A percentile compares a stretch with the other conserved stretches of the same genome.
These are phyloP conservation scores for Pyrenopolyporus hunteri DNA, from an alignment of 495 filamentous ascomycete genomes.

Conservation along the genomic window DNA sequence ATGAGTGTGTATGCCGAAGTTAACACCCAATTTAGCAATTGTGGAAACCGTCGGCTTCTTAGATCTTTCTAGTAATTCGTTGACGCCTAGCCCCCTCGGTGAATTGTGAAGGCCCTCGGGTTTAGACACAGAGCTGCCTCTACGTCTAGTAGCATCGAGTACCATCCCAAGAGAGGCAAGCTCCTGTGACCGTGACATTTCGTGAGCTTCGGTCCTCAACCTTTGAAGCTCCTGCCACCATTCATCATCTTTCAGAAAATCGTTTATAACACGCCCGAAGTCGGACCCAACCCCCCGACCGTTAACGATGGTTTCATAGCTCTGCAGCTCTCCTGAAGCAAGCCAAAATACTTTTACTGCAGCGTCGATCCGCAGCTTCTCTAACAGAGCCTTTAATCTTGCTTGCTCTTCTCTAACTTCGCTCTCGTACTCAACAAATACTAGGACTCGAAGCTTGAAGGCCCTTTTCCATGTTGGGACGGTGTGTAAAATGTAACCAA, in stretches of 20 bases:
- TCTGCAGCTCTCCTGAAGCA: constrained; percentile 71
- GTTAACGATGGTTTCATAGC: constrained; percentile 81
- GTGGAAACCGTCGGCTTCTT: constrained; percentile 70
- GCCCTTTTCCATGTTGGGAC: constrained; percentile 82
- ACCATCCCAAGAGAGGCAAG: constrained; percentile 43
- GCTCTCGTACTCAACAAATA: constrained; percentile 88
- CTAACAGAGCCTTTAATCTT: constrained; percentile 74
- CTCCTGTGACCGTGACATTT: constrained; percentile 54
- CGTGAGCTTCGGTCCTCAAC: constrained; percentile 60
- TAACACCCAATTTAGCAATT: constrained; percentile 64
- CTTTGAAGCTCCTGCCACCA: constrained; percentile 84
- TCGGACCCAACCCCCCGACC: constrained; percentile 56
- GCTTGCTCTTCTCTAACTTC: constrained; percentile 81
- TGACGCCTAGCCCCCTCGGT: constrained; percentile 45
- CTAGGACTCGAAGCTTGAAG: constrained; percentile 75
- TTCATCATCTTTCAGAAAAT: constrained; percentile 68
- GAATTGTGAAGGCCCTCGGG: constrained; percentile 32
- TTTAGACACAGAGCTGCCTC: constrained; percentile 39
- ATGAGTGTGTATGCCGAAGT: constrained; percentile 78
- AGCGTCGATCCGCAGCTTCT: constrained; percentile 82
- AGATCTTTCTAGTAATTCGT: constrained; percentile 46
- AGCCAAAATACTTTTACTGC: constrained; percentile 83
- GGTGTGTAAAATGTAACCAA: constrained; percentile 83
- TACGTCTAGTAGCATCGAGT: constrained; percentile 44
- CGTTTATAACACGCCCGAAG: constrained; percentile 59